Evolutionary conservation across 2,329 filamentous ascomycete genomes (phyloP), one percentile per base, ranked within the genome.

Genomic region (Karstenula rhodostoma): DNA sequence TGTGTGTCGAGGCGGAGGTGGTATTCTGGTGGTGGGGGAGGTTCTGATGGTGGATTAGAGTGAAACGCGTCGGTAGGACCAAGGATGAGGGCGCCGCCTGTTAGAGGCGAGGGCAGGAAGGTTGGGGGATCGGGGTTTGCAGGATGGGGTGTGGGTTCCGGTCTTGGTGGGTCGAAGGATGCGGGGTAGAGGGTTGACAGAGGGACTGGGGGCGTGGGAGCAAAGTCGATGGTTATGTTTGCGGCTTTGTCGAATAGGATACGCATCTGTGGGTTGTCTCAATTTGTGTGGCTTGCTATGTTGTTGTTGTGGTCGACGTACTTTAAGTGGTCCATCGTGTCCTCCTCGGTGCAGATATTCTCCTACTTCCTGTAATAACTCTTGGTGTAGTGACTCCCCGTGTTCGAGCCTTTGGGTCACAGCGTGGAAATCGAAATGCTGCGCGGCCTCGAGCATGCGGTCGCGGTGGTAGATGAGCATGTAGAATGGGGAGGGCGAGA

Each of bases 401-500:
- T 80, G 73, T 58, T 69, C 58, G 1, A 81, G 66, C 35, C 62
- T 61, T n/a, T 70, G 61, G 7, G 70, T 71, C 4, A 77, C 77
- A 19, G 70, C 67, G 17, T 74, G 57, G 80, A 84, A 86, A 46
- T 80, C 73, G 67, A 86, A 84, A 65, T 83, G 78, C 62, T 79
- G 72, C 25, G 84, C 82, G 46, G 84, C 82, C 69, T 82, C 84
- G n/a, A 93, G 82, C 73, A 97, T 85, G 56, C 93, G 89, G 73
- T 94, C 90, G 48, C 88, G 86, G 75, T 97, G 93, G 67, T 89
- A 89, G 59, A 88, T 83, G 17, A 95, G 85, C 84, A 96, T 92
- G 77, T 96, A 96, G 67, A 92, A 89, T 0, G 89, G 86, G 9
- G 87, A 91, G 7, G 80, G 72, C 27, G 81, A 78, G 27, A 71